These are phyloP conservation scores for Elaeis oleifera DNA, from an alignment of 202 grass and related monocot genomes.

Conservation along the genomic window DNA sequence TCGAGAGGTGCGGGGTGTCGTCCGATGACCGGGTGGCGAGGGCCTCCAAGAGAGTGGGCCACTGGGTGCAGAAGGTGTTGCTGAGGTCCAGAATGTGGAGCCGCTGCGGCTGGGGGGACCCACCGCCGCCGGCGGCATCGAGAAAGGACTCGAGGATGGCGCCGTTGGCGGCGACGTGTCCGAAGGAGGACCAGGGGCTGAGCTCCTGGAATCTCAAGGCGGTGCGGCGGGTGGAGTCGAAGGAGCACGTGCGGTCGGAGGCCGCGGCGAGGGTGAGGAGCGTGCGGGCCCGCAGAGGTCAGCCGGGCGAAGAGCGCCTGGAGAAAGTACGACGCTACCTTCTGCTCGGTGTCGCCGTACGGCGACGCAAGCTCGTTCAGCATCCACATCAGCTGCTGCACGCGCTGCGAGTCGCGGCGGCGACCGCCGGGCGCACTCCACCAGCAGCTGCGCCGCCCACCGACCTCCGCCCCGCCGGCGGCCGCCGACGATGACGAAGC, in stretches of 20 bases:
- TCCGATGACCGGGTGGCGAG: conserved; percentile 82
- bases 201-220: conserved; percentile 90
- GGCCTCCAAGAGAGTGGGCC: conserved; percentile 93
- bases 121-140: conserved; percentile 40
- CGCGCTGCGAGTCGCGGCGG: conserved; percentile 75
- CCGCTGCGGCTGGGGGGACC: conserved; percentile 43
- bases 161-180: conserved; percentile 90
- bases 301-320: conserved; percentile 88
- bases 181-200: conserved; percentile 94
- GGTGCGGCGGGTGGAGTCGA: conserved; percentile 81
- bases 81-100: conserved; percentile 96
- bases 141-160: conserved; percentile 93
- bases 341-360: conserved; percentile 93
- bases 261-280: conserved; percentile 68
- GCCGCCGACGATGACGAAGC: conserved; percentile 54
- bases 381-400: conserved; percentile 99
- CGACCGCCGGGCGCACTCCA: conserved; percentile 85
- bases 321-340: conserved; percentile 81
- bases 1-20: conserved; percentile 91
- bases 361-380: conserved; percentile 95
- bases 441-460: conserved; percentile 74
- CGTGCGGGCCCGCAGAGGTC: conserved; percentile 72
- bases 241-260: conserved; percentile 80
- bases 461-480: conserved; percentile 33
- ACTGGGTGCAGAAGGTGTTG: conserved; percentile 99